These are phyloP conservation scores for Kluyveromyces lactis DNA, from an alignment of 805 yeast species.

Conservation along the genomic window DNA sequence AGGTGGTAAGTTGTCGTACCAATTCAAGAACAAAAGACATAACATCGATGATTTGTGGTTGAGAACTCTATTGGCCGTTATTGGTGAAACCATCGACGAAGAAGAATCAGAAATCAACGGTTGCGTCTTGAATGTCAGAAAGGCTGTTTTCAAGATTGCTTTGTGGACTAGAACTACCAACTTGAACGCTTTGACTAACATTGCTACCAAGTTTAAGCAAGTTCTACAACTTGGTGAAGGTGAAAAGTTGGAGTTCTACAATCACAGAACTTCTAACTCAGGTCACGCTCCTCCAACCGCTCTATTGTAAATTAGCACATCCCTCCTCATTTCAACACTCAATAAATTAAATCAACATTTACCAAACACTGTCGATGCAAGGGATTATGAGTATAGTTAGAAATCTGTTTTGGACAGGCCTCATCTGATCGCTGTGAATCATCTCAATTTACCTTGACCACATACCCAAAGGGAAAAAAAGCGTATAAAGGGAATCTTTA, in stretches of 20 bases:
- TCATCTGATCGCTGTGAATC: too few species aligned
- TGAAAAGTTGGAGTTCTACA: slow-evolving; percentile 68
- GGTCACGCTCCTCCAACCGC: slow-evolving; percentile 28
- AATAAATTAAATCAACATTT: too few species aligned
- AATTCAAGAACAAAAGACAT: slow-evolving; percentile 52
- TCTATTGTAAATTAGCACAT: slow-evolving; percentile 23
- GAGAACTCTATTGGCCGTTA: slow-evolving; percentile 75
- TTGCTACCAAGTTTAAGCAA: slow-evolving; percentile 83
- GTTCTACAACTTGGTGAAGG: slow-evolving; percentile 67
- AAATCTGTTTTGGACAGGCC: too few species aligned
- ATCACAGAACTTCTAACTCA: slow-evolving; percentile 27
- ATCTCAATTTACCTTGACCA: too few species aligned
- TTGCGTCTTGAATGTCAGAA: slow-evolving; percentile 83
- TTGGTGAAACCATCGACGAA: slow-evolving; percentile 90
- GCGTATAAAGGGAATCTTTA: too few species aligned
- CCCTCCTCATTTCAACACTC: background rate
- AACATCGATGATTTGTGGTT: slow-evolving; percentile 89
- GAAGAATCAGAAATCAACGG: slow-evolving; percentile 88
- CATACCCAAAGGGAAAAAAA: too few species aligned
- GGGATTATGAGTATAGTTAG: too few species aligned
- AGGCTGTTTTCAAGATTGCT: slow-evolving; percentile 73
- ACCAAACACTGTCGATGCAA: too few species aligned
- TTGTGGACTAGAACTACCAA: slow-evolving; percentile 82
- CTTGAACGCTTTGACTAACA: slow-evolving; percentile 52
- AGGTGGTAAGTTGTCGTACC: slow-evolving; percentile 94